Conservation (phyloP, 1,139 yeast genomes). For the Scheffersomyces insectosa region DNA sequence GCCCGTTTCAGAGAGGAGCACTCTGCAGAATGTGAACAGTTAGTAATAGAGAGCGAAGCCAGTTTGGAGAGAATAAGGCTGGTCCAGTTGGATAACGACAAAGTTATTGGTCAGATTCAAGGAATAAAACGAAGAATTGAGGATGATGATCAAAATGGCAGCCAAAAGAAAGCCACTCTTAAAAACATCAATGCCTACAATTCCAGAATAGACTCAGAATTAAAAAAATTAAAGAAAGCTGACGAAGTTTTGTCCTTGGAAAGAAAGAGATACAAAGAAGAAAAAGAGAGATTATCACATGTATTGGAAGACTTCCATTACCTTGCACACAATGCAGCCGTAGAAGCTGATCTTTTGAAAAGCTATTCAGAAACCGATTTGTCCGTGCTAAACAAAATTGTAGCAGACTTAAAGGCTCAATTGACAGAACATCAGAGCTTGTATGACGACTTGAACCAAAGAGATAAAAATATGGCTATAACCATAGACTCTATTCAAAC, state of each 20-base stretch:
- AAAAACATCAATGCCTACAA: slow-evolving; percentile 58
- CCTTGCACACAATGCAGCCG: slow-evolving; percentile 54
- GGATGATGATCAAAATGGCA: slow-evolving; percentile 15
- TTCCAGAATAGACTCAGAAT: slow-evolving; percentile 58
- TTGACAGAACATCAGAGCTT: slow-evolving; percentile 34
- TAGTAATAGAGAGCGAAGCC: slow-evolving; percentile 56
- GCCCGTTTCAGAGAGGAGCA: slow-evolving; percentile 83
- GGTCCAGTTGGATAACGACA: slow-evolving; percentile 36
- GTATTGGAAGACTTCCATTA: slow-evolving; percentile 57
- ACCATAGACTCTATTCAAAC: slow-evolving; percentile 61
- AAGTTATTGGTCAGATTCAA: slow-evolving; percentile 43
- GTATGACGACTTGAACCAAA: slow-evolving; percentile 45
- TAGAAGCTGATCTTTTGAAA: slow-evolving; percentile 60
- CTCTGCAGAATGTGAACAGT: slow-evolving; percentile 63
- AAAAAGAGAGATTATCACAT: slow-evolving; percentile 57
- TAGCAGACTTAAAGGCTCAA: slow-evolving; percentile 55
- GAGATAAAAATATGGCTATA: slow-evolving; percentile 51
- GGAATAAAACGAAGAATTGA: slow-evolving; percentile 34
- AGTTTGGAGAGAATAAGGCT: slow-evolving; percentile 40
- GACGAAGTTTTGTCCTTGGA: slow-evolving; percentile 70
- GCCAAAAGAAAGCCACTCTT: slow-evolving; percentile 28
- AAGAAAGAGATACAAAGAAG: slow-evolving; percentile 64
- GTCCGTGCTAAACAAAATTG: slow-evolving; percentile 52
- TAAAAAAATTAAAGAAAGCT: slow-evolving; percentile 59
- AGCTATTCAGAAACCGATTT: slow-evolving; percentile 66